Evolutionary conservation across 495 filamentous ascomycete genomes (phyloP).

Genomic region (Penicillium cosmopolitanum): DNA sequence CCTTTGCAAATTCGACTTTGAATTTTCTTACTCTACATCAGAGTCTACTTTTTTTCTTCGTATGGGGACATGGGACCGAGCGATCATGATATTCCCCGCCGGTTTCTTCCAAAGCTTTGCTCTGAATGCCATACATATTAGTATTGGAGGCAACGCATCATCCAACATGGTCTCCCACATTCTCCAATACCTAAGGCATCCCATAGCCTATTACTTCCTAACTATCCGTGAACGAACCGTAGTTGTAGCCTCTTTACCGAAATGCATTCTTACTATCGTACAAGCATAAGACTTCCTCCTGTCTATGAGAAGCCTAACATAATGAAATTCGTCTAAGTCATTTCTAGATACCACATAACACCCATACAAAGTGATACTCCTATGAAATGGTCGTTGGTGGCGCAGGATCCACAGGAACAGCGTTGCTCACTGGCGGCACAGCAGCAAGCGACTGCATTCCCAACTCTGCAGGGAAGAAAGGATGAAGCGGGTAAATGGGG

Average conservation of each 20-base stretch:
- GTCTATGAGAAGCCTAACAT: neutral
- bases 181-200: no score
- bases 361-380: neutral
- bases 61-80: no score
- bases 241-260: neutral
- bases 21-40: no score
- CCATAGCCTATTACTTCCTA: no score
- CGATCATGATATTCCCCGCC: no score
- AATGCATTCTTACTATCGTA: neutral
- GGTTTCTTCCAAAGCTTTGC: no score
- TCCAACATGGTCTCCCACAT: no score
- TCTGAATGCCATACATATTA: no score
- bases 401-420: constrained; percentile 31
- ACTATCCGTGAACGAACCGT: neutral
- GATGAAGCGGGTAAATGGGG: constrained; percentile 81
- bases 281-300: neutral
- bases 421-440: constrained; percentile 35
- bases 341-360: neutral
- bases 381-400: constrained; percentile 7
- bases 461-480: constrained; percentile 55
- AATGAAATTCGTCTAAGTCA: constrained; percentile 3
- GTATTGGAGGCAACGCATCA: no score
- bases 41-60: no score
- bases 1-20: no score
- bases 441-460: constrained; percentile 34